Conservation (phyloP, 441 rosid species). For the Pelargonium myrrhifolium region DNA sequence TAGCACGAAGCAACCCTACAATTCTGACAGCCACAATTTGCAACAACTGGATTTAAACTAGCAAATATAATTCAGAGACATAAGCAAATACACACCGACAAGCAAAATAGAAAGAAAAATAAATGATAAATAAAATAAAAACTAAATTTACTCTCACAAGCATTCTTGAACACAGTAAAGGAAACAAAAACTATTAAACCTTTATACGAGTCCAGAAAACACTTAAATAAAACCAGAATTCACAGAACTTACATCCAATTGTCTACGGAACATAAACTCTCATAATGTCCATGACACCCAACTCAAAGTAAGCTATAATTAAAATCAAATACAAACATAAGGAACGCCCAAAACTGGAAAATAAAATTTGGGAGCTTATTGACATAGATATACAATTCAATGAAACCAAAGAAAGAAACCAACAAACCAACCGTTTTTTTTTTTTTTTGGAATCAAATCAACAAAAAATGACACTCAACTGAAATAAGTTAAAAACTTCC, state of each 20-base stretch:
- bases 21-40: background rate
- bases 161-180: too few species aligned
- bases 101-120: too few species aligned
- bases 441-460: background rate
- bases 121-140: too few species aligned
- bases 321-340: background rate
- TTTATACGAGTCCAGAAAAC: background rate
- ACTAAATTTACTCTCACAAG: too few species aligned
- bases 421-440: too few species aligned
- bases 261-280: background rate
- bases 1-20: background rate
- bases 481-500: too few species aligned
- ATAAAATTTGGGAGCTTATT: background rate
- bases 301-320: background rate
- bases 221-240: background rate
- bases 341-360: background rate
- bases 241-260: background rate
- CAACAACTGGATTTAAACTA: background rate
- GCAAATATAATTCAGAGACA: too few species aligned
- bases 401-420: background rate
- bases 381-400: background rate
- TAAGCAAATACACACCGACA: too few species aligned
- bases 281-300: background rate
- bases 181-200: background rate
- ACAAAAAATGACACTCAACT: background rate